Percentiles rank a stretch among this genome's conserved stretches.
phyloP scores from a whole-genome alignment of 257 asterid genomes.

The Coffea canephora region DNA sequence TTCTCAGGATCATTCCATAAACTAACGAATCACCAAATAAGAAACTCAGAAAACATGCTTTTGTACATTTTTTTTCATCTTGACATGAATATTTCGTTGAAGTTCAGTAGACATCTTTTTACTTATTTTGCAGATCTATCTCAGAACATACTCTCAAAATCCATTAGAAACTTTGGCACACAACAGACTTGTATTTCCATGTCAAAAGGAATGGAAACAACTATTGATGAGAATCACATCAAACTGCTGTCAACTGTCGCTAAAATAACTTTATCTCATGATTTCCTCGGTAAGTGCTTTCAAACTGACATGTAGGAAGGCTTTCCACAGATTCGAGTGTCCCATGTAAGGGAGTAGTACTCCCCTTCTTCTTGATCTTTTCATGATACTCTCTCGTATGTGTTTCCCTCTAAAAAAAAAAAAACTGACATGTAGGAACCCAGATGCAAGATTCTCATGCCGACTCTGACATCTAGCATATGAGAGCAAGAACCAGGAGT shows the following conservation, averaged over 20 bases:
- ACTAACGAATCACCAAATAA: not conserved
- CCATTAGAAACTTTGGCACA: not conserved
- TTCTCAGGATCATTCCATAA: not conserved
- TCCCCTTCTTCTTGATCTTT: too few relatives aligned
- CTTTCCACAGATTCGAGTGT: too few relatives aligned
- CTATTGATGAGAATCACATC: not conserved
- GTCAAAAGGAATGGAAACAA: not conserved
- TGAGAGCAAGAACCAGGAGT: conserved; percentile 3
- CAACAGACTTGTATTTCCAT: not conserved
- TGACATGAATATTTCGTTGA: not conserved
- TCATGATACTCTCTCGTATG: too few relatives aligned
- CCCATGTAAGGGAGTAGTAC: too few relatives aligned
- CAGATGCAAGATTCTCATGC: not conserved
- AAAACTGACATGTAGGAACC: not conserved
- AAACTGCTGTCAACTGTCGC: not conserved
- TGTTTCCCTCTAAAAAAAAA: too few relatives aligned
- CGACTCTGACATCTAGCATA: not conserved
- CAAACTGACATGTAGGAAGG: not conserved
- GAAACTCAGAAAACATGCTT: not conserved
- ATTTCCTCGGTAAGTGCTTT: not conserved
- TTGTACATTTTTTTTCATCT: not conserved
- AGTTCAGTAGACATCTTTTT: not conserved
- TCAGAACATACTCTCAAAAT: not conserved
- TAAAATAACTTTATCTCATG: not conserved
- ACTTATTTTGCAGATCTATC: not conserved